Conservation (phyloP, 2,329 filamentous ascomycete species). For the Nemania sp. region DNA sequence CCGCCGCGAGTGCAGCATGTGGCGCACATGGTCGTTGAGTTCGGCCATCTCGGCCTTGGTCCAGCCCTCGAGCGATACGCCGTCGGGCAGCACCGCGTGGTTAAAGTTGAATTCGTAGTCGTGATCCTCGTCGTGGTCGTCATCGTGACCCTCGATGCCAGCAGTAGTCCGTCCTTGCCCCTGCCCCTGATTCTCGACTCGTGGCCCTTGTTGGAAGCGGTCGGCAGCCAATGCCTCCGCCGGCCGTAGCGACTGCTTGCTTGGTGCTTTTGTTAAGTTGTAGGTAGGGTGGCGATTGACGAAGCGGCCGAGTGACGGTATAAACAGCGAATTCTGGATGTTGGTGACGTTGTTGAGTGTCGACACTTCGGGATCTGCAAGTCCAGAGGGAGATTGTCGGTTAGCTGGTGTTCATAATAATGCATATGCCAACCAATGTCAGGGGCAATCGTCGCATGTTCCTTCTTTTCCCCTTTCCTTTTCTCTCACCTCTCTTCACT, state of each 20-base stretch:
- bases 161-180: too few species aligned
- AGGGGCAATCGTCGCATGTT: too few species aligned
- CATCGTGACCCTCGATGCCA: too few species aligned
- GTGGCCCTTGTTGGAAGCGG: conserved; percentile 29
- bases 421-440: too few species aligned
- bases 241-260: too few species aligned
- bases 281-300: conserved; percentile 81
- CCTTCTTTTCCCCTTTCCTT: too few species aligned
- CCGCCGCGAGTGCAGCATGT: conserved; percentile 82
- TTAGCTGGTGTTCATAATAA: too few species aligned
- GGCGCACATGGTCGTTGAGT: conserved; percentile 82
- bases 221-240: too few species aligned
- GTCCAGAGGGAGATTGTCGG: neutral
- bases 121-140: conserved; percentile 48
- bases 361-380: conserved; percentile 76
- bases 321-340: conserved; percentile 85
- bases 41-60: conserved; percentile 71
- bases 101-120: conserved; percentile 60
- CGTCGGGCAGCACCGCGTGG: conserved; percentile 79
- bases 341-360: conserved; percentile 85
- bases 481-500: too few species aligned
- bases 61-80: conserved; percentile 74
- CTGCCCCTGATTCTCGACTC: conserved; percentile 50
- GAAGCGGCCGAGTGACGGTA: conserved; percentile 76
- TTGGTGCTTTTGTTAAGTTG: conserved; percentile 61